Evolutionary conservation across 257 asterid genomes (phyloP).

Genomic region (Lithospermum erythrorhizon): DNA sequence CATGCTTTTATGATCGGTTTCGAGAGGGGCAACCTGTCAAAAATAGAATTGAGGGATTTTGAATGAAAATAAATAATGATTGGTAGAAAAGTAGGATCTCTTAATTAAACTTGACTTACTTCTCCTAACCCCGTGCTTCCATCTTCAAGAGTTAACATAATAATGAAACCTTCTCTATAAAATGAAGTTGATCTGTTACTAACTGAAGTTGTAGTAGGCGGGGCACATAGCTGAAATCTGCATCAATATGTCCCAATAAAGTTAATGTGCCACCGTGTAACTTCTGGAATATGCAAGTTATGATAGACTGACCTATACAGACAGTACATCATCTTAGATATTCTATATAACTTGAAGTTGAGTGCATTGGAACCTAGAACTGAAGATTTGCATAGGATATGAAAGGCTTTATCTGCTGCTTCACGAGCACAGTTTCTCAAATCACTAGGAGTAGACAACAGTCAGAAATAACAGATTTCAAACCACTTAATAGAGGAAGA

Average conservation of each 20-base stretch:
- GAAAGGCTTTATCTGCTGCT: constrained; percentile 57
- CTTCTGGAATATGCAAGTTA: background rate
- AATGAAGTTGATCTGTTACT: constrained; percentile 22
- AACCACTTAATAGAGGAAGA: constrained; percentile 5
- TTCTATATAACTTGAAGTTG: constrained; percentile 27
- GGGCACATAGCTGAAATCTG: constrained; percentile 79
- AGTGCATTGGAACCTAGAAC: constrained; percentile 22
- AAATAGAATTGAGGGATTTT: constrained; percentile 4
- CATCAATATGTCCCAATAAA: constrained; percentile 8
- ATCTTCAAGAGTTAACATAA: constrained; percentile 60
- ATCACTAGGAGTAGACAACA: constrained; percentile 33
- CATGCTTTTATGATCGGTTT: constrained; percentile 66
- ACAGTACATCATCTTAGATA: constrained; percentile 63
- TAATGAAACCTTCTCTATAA: constrained; percentile 78
- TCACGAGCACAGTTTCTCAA: constrained; percentile 53
- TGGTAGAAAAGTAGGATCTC: too few species aligned
- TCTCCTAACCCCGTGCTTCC: constrained; percentile 87
- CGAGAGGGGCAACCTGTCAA: constrained; percentile 90
- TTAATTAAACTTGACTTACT: constrained; percentile 29
- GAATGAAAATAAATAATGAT: background rate
- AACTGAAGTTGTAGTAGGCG: constrained; percentile 72
- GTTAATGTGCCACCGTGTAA: background rate
- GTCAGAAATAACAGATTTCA: constrained; percentile 16
- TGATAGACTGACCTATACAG: constrained; percentile 50
- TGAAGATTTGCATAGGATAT: constrained; percentile 43